These are phyloP conservation scores for Beauveria bassiana DNA, from an alignment of 2,329 filamentous ascomycete genomes.

Conservation along the genomic window DNA sequence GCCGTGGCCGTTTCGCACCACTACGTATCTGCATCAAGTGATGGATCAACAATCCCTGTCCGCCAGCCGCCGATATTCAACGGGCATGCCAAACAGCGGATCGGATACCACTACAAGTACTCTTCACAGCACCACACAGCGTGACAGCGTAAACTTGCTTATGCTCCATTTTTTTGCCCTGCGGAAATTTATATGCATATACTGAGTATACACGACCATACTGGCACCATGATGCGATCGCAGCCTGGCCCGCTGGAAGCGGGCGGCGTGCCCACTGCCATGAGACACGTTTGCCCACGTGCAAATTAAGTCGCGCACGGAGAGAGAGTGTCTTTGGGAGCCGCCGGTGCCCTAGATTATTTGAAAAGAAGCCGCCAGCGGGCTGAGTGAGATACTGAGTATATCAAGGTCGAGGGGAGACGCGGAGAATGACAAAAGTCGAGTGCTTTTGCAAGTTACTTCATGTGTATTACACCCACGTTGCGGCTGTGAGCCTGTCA, in stretches of 20 bases:
- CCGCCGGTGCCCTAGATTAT: neutral
- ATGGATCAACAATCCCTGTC: neutral
- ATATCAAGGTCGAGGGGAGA: neutral
- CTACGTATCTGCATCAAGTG: neutral
- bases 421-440: neutral
- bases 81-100: constrained; percentile 5
- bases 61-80: constrained; percentile 9
- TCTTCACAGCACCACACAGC: neutral
- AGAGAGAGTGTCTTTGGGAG: neutral
- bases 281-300: neutral
- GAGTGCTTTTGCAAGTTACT: neutral
- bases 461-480: neutral
- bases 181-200: no score
- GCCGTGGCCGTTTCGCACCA: neutral
- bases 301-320: neutral
- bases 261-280: neutral
- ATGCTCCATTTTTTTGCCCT: no score
- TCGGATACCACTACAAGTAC: neutral
- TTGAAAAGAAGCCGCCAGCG: neutral
- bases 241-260: neutral
- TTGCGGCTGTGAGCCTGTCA: neutral
- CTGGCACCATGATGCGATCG: no score
- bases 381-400: neutral
- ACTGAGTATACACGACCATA: no score
- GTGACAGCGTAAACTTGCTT: neutral